phyloP scores from a whole-genome alignment of 208 protist species.

The Cochliopodium minus region DNA sequence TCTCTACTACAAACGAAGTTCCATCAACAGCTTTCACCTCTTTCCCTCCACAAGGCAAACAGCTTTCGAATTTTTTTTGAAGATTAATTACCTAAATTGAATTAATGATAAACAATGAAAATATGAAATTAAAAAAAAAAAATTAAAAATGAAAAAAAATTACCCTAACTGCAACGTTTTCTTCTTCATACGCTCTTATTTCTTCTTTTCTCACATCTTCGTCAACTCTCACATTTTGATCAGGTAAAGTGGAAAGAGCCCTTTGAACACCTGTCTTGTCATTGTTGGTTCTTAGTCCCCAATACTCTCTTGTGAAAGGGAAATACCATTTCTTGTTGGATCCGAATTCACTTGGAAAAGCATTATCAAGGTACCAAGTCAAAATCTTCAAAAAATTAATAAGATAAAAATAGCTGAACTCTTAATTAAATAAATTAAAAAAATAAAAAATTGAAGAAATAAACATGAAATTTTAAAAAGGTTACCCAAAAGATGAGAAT shows the following conservation, averaged over 20 bases:
- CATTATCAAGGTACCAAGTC: conserved; percentile 5
- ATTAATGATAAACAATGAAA: not conserved
- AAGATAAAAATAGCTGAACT: not conserved
- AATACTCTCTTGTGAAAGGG: not conserved
- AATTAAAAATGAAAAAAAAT: not conserved
- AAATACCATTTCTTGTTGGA: not conserved
- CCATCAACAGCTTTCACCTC: not conserved
- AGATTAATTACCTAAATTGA: not conserved
- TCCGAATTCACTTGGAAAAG: not conserved
- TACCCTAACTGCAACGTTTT: not conserved
- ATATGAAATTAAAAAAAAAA: not conserved
- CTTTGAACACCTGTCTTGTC: not conserved
- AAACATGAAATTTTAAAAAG: not conserved
- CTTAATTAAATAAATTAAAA: too few species aligned
- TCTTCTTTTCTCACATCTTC: not conserved
- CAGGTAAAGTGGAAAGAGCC: not conserved
- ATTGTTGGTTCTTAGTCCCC: too few species aligned
- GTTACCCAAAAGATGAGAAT: not conserved
- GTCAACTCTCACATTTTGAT: not conserved
- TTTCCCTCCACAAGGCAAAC: not conserved
- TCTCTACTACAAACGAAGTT: not conserved
- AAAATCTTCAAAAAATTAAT: not conserved
- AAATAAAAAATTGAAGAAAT: too few species aligned
- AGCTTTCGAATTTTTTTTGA: not conserved
- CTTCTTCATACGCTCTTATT: not conserved